Base-by-base conservation (phyloP, 495 filamentous ascomycete genomes). In the Ramalina intermedia region DNA sequence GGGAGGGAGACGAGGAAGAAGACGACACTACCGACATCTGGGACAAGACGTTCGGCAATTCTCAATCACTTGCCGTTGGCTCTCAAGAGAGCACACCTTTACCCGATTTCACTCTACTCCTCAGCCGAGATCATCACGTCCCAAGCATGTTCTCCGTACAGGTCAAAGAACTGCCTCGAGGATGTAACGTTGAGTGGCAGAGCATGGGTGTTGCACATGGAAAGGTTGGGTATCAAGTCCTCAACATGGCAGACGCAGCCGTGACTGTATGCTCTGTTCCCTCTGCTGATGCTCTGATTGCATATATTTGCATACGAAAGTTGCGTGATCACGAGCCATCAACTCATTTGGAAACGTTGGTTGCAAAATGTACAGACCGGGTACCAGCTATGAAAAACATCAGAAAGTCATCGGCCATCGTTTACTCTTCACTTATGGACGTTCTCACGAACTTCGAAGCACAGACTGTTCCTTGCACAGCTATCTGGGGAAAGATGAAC, bases 101-200 rank as follows among this genome's bases (percentile, higher is more conserved):
- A 13, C 49, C 51, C 18, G 41, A 54, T 26, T 49, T 52, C 38
- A 12, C 43, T 36, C n/a, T 20, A 17, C 45, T 68, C 27, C 64
- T 69, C 13, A 55, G 27, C 21, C 37, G 35, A n/a, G 8, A 41
- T 17, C 8, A 3, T 21, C 12, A 26, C 4, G 47, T 69, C 18
- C 81, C 87, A 1, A 80, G 80, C 2, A 72, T 87, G 50, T 79
- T 89, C 56, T 76, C 79, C 0, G 80, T 79, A 3, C 75, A 90
- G 48, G 84, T 90, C 12, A 71, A 78, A 37, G 73, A 76, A 51
- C 64, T 94, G 35, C 87, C 87, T 1, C 72, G 82, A 27, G 70
- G 64, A 13, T 79, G 75, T 51, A 68, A 69, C 46, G 75, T 93
- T 36, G 87, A 94, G 64, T 90, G 86, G 86, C 76, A 80, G 55